Conservation (phyloP, 169 alveolate species). For the Besnoitia besnoiti region DNA sequence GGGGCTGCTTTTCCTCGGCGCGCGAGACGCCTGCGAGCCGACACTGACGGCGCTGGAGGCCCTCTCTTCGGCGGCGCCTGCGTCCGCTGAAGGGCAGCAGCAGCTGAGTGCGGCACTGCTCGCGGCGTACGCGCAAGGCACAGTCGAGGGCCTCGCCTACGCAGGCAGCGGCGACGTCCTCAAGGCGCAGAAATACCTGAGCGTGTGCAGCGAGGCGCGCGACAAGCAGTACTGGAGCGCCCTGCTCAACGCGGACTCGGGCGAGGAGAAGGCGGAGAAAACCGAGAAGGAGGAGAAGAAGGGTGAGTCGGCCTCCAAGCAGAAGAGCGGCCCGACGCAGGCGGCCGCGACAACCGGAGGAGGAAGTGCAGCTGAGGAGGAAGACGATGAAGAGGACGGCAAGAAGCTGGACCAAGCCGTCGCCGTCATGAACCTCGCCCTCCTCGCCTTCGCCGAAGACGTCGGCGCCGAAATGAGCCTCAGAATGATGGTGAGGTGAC, state of each 20-base stretch:
- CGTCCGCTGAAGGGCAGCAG: slow-evolving; percentile 72
- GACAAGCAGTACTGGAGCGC: slow-evolving; percentile 54
- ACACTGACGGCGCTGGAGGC: slow-evolving; percentile 88
- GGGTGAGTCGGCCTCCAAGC: neutral
- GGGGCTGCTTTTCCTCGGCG: slow-evolving; percentile 92
- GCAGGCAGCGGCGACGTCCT: slow-evolving; percentile 99
- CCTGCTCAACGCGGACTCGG: neutral
- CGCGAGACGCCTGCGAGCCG: slow-evolving; percentile 91
- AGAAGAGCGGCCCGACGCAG: slow-evolving; percentile 61
- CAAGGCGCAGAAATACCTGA: slow-evolving; percentile 93
- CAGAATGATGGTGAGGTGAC: slow-evolving; percentile 37
- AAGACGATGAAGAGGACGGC: slow-evolving; percentile 53
- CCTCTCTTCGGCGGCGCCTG: slow-evolving; percentile 73
- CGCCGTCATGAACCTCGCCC: slow-evolving; percentile 66
- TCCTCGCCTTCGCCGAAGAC: slow-evolving; percentile 70
- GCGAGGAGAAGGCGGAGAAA: neutral
- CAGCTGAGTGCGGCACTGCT: slow-evolving; percentile 25
- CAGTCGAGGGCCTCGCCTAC: slow-evolving; percentile 90
- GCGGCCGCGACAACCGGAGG: slow-evolving; percentile 86
- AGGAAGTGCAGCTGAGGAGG: slow-evolving; percentile 53
- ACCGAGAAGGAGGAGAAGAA: slow-evolving; percentile 19
- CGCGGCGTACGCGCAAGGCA: slow-evolving; percentile 68
- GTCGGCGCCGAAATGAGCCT: slow-evolving; percentile 67
- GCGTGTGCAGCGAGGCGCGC: slow-evolving; percentile 64
- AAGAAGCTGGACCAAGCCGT: slow-evolving; percentile 55